Evolutionary conservation across 768 basidiomycete species (phyloP), one percentile per base, ranked within the genome.

Genomic region (Xerocomellus chrysenteron): DNA sequence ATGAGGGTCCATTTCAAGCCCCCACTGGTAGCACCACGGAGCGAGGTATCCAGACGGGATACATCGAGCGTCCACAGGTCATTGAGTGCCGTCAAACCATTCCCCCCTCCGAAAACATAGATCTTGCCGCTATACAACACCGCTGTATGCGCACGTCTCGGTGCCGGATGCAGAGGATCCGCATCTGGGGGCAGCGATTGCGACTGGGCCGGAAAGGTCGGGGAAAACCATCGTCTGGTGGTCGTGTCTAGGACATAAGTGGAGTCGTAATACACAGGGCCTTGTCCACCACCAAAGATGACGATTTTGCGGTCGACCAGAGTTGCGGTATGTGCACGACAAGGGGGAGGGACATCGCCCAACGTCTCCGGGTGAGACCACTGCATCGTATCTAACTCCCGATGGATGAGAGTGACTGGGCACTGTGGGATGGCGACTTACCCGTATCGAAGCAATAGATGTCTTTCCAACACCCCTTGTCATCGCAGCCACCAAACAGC

Each of bases 71-170:
- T 84, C 93, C 94, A 96, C 19, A 95, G 75, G 69, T 97, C 94
- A 62, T 92, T 91, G 53, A 97, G 77, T 0, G 95, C 94, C n/a
- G 82, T 82, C 75, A 88, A 77, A 0, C 95, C 95, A 56, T 93
- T 95, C 3, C 95, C 94, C n/a, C 95, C 94, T 9, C 94, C 95
- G 64, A 96, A 97, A 4, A 97, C 73, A 77, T 90, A 92, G 0
- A 98, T 80, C 66, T 82, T 87, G 55, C 80, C 78, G 30, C 76
- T 75, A 65, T 92, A 86, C 21, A 85, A 73, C 14, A 94, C 88
- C 1, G 92, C 84, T 0, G 92, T 91, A 70, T 98, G 95, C 2
- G 95, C 94, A 28, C 95, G 85, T 10, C 95, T 84, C 3, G 88
- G 85, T 3, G 83, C 80, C 0, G 90, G 85, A 42, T 71, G 71